Evolutionary conservation across 78 protist genomes (phyloP).

Genomic region (Pigoraptor vietnamica): DNA sequence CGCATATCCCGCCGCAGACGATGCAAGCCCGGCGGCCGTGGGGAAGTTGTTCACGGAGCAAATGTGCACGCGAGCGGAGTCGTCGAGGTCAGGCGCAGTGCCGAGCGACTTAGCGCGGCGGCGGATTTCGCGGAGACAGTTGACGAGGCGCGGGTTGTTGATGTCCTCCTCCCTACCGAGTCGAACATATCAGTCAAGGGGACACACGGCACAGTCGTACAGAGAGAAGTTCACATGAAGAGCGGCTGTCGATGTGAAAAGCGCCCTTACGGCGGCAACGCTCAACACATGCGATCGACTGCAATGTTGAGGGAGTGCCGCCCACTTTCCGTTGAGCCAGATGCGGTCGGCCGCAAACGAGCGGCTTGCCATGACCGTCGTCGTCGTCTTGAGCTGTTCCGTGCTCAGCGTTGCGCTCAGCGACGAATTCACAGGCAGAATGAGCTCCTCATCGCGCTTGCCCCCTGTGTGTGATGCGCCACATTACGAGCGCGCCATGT

Average conservation of each 20-base stretch:
- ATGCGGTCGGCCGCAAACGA: conserved; percentile 57
- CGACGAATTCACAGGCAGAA: conserved; percentile 88
- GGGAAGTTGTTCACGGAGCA: conserved; percentile 91
- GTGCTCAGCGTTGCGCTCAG: conserved; percentile 78
- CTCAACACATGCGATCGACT: neutral
- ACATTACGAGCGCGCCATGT: too few species aligned
- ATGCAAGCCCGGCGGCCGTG: conserved; percentile 99
- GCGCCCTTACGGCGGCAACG: neutral
- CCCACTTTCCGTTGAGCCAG: conserved; percentile 89
- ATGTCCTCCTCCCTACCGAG: neutral
- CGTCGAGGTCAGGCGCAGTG: neutral
- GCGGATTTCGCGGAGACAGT: conserved; percentile 29
- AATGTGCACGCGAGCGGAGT: conserved; percentile 47
- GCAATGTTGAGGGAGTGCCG: neutral
- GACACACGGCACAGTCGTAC: too few species aligned
- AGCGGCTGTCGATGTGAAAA: neutral
- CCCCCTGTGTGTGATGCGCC: conserved; percentile 92
- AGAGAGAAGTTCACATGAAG: too few species aligned
- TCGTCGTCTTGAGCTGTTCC: conserved; percentile 41
- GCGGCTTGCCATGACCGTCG: conserved; percentile 54
- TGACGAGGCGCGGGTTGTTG: conserved; percentile 40
- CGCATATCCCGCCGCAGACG: conserved; percentile 94
- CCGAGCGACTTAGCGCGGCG: neutral
- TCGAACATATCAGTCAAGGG: too few species aligned
- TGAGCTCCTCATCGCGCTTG: conserved; percentile 84